Evolutionary conservation across 768 basidiomycete species (phyloP).

Genomic region (Kwoniella pini): DNA sequence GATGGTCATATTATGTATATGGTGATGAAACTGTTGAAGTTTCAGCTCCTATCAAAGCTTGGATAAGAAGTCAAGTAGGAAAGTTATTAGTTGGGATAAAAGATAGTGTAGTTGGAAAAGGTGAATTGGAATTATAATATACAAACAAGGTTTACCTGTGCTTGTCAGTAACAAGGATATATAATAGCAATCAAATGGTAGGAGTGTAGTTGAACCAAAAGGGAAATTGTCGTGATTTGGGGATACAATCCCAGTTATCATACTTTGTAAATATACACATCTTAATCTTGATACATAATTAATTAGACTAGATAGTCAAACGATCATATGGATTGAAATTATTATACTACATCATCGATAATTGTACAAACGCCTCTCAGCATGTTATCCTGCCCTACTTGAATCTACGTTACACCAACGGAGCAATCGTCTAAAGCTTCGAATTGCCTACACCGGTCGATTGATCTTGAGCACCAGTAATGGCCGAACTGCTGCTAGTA

Average conservation of each 20-base stretch:
- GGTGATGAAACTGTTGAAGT: constrained; percentile 58
- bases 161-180: too few species aligned
- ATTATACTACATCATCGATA: constrained; percentile 2
- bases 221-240: too few species aligned
- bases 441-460: background rate
- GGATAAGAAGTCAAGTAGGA: constrained; percentile 17
- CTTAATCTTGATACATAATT: constrained; percentile 1
- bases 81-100: constrained; percentile 11
- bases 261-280: too few species aligned
- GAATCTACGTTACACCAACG: too few species aligned
- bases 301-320: background rate
- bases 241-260: too few species aligned
- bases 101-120: constrained; percentile 5
- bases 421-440: background rate
- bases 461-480: constrained; percentile 6
- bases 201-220: too few species aligned
- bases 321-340: background rate
- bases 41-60: constrained; percentile 15
- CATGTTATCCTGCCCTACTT: too few species aligned
- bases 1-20: constrained; percentile 67
- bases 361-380: too few species aligned
- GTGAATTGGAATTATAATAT: constrained; percentile 18
- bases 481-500: constrained; percentile 1
- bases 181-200: too few species aligned
- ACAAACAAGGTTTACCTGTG: too few species aligned